Conservation (phyloP, 2,329 filamentous ascomycete species). For the Penicillium frequentans region DNA sequence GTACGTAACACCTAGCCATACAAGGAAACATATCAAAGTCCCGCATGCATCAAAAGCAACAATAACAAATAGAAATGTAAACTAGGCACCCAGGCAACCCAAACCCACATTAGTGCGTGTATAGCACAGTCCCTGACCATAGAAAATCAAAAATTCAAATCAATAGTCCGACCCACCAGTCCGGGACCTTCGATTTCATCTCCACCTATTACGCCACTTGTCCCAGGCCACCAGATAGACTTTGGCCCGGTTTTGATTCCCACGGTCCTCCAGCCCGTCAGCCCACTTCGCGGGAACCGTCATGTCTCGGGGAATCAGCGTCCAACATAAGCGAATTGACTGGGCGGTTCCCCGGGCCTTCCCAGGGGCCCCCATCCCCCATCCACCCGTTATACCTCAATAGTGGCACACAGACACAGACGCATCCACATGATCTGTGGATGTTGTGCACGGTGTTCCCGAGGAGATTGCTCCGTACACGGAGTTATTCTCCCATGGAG, state of each 20-base stretch:
- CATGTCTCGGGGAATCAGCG: not conserved
- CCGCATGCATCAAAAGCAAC: not conserved
- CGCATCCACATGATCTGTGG: not conserved
- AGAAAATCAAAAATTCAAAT: not conserved
- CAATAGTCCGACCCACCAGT: constrained; percentile 6
- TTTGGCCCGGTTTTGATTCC: constrained; percentile 5
- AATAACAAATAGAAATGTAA: not conserved
- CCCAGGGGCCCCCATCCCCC: not conserved
- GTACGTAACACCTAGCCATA: not conserved
- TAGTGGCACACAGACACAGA: not conserved
- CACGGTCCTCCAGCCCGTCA: constrained; percentile 13
- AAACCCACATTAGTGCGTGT: not conserved
- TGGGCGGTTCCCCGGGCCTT: not conserved
- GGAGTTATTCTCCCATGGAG: too few species aligned
- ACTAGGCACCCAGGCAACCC: not conserved
- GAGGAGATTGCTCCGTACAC: too few species aligned
- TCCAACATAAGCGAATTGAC: not conserved
- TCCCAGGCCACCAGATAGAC: constrained; percentile 9
- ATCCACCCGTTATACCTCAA: too few species aligned
- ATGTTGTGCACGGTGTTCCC: too few species aligned
- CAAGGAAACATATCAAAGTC: not conserved
- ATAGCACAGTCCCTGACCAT: not conserved
- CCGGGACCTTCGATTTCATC: constrained; percentile 4
- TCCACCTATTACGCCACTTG: constrained; percentile 4
- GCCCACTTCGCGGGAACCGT: constrained; percentile 5